Conservation (phyloP, 1,284 basidiomycete genomes). For the Ceratobasidium sp. region DNA sequence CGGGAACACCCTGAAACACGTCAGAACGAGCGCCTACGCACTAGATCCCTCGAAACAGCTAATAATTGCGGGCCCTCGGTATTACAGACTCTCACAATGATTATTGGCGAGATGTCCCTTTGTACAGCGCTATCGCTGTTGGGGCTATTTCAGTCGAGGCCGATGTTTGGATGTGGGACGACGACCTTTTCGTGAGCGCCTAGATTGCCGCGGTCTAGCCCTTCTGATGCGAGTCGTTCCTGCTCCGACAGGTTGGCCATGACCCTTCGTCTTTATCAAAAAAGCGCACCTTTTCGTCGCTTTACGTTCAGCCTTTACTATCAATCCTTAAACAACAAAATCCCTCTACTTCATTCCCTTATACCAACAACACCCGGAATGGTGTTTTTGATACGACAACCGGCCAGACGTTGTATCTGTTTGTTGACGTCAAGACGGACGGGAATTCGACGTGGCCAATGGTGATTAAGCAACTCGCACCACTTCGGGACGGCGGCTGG, state of each 20-base stretch:
- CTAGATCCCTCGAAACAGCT: too few relatives aligned
- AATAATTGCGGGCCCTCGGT: too few relatives aligned
- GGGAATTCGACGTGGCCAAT: slow-evolving; percentile 30
- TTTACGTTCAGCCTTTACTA: slow-evolving; percentile 30
- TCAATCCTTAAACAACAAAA: slow-evolving; percentile 38
- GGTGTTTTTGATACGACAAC: slow-evolving; percentile 30
- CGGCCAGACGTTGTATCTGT: slow-evolving; percentile 35
- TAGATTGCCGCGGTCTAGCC: background rate
- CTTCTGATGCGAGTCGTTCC: background rate
- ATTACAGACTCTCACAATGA: slow-evolving; percentile 36
- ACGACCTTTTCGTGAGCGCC: slow-evolving; percentile 33
- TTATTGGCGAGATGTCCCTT: slow-evolving; percentile 40
- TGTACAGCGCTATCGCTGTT: slow-evolving; percentile 35
- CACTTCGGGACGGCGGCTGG: slow-evolving; percentile 37
- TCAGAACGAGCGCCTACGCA: too few relatives aligned
- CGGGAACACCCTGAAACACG: background rate
- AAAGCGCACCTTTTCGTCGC: slow-evolving; percentile 39
- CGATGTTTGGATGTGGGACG: slow-evolving; percentile 39
- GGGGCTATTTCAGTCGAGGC: slow-evolving; percentile 40
- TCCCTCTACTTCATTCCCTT: slow-evolving; percentile 30
- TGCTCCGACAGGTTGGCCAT: slow-evolving; percentile 33
- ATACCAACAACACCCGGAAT: slow-evolving; percentile 32
- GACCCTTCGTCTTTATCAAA: slow-evolving; percentile 29
- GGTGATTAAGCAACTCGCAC: slow-evolving; percentile 30
- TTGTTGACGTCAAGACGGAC: slow-evolving; percentile 39